Base-by-base conservation (phyloP, 805 yeast species). In the Schwanniomyces polymorphus region DNA sequence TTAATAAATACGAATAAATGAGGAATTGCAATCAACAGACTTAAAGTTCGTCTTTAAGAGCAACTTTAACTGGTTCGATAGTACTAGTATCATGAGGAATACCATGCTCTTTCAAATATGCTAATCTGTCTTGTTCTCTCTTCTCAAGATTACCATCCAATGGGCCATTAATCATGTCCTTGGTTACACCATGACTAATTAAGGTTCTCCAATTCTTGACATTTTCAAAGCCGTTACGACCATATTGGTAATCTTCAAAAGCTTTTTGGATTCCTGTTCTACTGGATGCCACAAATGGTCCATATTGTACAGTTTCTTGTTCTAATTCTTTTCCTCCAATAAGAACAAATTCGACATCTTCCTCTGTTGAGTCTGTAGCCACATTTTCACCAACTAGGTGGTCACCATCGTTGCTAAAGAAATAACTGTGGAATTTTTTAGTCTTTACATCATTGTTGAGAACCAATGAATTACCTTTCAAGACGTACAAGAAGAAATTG, bases 231-330 rank as follows among this genome's bases (percentile, higher is more conserved):
- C 92, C 92, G 61, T 85, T 85, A 25, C 70, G 64, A 47, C 81
- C 85, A 42, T 68, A 63, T 65, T 86, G 92, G 63, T 86, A 91
- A 61, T 87, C 91, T 64, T 69, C 57, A 57, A 88, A 84, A 0
- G 89, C 94, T 56, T 85, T 67, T 53, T 81, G 76, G 49, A 91
- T 84, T 52, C 80, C 81, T 44, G 82, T 86, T 45, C 76, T 75
- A 18, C 85, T 69, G 7, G 87, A 80, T 51, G 88, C 92, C 16
- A 91, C 97, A 61, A 91, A 91, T 11, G 97, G 97, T 14, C 97
- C 97, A 61, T 90, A 85, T 61, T 91, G 97, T 27, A 88, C 86
- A 46, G 86, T 75, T 14, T 82, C 80, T 70, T 90, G 96, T 55
- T 88, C 79, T 47, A 88, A 70, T 17, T 79, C 78, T 61, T 86